A percentile compares a stretch with the other conserved stretches of the same genome.
phyloP scores from a whole-genome alignment of 2,329 filamentous ascomycete species.

The Teratosphaeriaceae sp. region DNA sequence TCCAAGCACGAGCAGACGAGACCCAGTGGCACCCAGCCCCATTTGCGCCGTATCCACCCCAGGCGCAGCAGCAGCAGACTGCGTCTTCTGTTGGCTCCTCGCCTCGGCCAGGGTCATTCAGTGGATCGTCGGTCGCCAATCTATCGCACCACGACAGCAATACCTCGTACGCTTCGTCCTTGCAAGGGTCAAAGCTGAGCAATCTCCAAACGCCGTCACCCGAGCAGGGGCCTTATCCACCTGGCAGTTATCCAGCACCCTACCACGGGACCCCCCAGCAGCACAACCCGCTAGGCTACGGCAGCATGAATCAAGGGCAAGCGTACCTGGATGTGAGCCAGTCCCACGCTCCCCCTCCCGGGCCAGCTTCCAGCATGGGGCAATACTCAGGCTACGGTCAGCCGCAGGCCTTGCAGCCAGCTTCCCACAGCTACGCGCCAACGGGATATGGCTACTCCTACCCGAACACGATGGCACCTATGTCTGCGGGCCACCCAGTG shows the following conservation, averaged over 20 bases:
- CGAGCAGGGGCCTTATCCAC: constrained; percentile 46
- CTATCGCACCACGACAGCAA: constrained; percentile 42
- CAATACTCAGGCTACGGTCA: constrained; percentile 66
- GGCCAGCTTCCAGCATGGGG: constrained; percentile 63
- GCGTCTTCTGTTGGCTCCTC: constrained; percentile 67
- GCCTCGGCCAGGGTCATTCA: constrained; percentile 69
- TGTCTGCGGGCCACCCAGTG: constrained; percentile 61
- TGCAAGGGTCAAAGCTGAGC: constrained; percentile 35
- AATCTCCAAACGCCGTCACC: constrained; percentile 70
- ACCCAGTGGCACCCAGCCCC: constrained; percentile 60
- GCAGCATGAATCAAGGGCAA: constrained; percentile 73
- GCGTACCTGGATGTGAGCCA: constrained; percentile 65
- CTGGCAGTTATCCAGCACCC: constrained; percentile 11
- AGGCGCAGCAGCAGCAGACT: constrained; percentile 57
- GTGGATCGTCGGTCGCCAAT: constrained; percentile 47
- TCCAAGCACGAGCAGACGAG: constrained; percentile 74
- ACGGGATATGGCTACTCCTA: constrained; percentile 66
- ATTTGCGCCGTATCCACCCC: constrained; percentile 55
- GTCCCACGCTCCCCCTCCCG: constrained; percentile 55
- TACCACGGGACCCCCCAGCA: constrained; percentile 8
- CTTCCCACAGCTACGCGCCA: constrained; percentile 44
- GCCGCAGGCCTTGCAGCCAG: constrained; percentile 51
- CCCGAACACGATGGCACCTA: constrained; percentile 70
- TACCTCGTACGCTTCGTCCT: constrained; percentile 50
- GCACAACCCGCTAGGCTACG: constrained; percentile 26